phyloP scores from a whole-genome alignment of 257 asterid species.

The Solanum chmielewskii region DNA sequence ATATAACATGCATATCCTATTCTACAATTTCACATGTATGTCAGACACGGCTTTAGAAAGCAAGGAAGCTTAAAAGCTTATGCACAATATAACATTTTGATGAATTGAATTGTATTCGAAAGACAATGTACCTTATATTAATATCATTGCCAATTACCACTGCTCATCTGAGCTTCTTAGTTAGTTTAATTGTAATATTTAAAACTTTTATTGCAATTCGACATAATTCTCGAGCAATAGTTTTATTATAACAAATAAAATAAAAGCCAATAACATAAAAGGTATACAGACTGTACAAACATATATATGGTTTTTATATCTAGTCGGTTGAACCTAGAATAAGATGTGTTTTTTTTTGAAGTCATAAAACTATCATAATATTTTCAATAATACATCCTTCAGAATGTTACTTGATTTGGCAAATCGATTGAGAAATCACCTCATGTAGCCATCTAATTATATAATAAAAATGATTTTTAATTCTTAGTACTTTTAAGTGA shows the following conservation, averaged over 20 bases:
- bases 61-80: neutral
- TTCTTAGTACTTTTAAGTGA: too few relatives aligned
- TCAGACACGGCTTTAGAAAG: neutral
- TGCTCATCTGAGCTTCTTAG: neutral
- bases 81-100: neutral
- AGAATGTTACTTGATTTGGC: too few relatives aligned
- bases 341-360: neutral
- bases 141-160: neutral
- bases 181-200: neutral
- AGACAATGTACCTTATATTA: neutral
- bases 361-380: neutral
- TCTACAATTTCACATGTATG: neutral
- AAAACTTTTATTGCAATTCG: neutral
- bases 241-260: neutral
- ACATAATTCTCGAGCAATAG: neutral
- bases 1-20: neutral
- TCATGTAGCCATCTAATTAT: neutral
- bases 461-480: too few relatives aligned
- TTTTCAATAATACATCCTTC: neutral
- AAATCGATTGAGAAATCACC: neutral
- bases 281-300: neutral
- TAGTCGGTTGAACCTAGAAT: neutral
- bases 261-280: neutral
- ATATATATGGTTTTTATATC: neutral
- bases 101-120: too few relatives aligned